Conservation (phyloP, 306 rosid species). For the Medicago lupulina region DNA sequence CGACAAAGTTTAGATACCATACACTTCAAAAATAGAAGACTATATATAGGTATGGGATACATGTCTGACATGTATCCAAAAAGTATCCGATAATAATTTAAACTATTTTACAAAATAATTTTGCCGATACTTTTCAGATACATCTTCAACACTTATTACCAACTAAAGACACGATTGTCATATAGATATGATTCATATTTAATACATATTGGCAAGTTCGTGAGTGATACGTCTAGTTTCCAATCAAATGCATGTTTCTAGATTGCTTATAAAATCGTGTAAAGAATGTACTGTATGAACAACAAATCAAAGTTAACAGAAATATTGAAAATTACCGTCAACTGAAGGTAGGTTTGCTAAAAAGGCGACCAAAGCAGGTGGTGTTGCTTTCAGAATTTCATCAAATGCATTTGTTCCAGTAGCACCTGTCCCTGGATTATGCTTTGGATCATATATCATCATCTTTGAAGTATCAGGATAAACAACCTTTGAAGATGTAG, state of each 20-base stretch:
- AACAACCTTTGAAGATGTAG: conserved; percentile 60
- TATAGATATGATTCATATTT: too few species aligned
- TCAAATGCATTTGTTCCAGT: conserved; percentile 73
- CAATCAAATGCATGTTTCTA: conserved; percentile 15
- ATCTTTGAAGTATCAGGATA: conserved; percentile 87
- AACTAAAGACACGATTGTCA: too few species aligned
- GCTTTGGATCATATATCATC: conserved; percentile 86
- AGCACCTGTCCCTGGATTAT: conserved; percentile 60
- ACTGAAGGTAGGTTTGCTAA: conserved; percentile 85
- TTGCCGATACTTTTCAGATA: too few species aligned
- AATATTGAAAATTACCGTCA: conserved; percentile 67
- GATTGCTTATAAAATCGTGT: conserved; percentile 10
- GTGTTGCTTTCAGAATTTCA: conserved; percentile 84
- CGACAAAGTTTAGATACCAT: background rate
- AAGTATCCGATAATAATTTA: too few species aligned
- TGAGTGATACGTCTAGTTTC: background rate
- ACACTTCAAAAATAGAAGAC: background rate
- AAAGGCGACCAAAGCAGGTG: conserved; percentile 82
- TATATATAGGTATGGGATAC: background rate
- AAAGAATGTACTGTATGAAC: background rate
- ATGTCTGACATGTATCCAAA: too few species aligned
- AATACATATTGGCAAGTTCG: conserved; percentile 1
- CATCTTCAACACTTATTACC: too few species aligned
- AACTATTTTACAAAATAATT: too few species aligned
- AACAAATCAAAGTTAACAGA: background rate